Percentiles rank a stretch among this genome's conserved stretches.
Evolutionary conservation across 192 early-diverging fungal species (phyloP).

Genomic region (Ramicandelaber brevisporus): DNA sequence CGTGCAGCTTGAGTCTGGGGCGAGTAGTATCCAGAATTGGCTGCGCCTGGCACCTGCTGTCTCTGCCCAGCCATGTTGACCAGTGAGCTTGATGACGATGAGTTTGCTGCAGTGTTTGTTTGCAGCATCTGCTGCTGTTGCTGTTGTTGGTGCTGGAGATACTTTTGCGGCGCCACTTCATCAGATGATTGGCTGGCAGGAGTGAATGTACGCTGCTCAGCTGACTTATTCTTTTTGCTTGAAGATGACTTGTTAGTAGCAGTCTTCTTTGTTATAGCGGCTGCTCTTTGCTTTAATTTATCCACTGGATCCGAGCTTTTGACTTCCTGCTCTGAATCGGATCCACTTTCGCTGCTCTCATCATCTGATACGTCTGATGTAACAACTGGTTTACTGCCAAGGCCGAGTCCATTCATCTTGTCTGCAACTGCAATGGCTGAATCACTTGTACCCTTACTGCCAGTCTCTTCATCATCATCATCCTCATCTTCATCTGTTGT

Average conservation of each 20-base stretch:
- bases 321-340: slow-evolving; percentile 1
- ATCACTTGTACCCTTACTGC: too few relatives aligned
- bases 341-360: slow-evolving; percentile 7
- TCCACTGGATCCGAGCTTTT: slow-evolving; percentile 13
- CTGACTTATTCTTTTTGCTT: too few relatives aligned
- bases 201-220: too few relatives aligned
- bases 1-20: too few relatives aligned
- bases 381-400: slow-evolving; percentile 8
- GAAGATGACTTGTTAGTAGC: too few relatives aligned
- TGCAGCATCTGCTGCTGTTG: slow-evolving; percentile 13
- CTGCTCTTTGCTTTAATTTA: too few relatives aligned
- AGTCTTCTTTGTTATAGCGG: too few relatives aligned
- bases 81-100: too few relatives aligned
- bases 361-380: slow-evolving; percentile 3
- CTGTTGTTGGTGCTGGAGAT: slow-evolving; percentile 8
- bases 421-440: slow-evolving; percentile 11
- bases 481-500: slow-evolving; percentile 1
- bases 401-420: slow-evolving; percentile 4
- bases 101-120: too few relatives aligned
- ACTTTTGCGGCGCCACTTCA: slow-evolving; percentile 10
- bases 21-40: too few relatives aligned
- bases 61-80: too few relatives aligned
- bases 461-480: slow-evolving; percentile 8
- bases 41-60: too few relatives aligned
- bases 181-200: slow-evolving; percentile 2